Conservation (phyloP, 192 early-diverging fungal genomes). For the Jimgerdemannia lactiflua region DNA sequence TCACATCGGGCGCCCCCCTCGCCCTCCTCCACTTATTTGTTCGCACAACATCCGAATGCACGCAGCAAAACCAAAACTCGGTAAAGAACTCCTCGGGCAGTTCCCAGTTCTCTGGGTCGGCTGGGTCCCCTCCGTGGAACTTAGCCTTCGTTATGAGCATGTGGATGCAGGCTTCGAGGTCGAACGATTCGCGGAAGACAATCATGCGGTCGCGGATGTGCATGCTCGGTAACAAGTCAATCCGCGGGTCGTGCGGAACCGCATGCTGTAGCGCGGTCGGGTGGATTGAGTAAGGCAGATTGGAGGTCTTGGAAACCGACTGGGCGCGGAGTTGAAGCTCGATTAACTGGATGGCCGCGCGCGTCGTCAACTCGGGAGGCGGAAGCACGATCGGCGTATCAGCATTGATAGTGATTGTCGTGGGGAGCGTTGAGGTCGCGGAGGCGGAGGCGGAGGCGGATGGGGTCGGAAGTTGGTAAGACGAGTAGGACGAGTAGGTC, state of each 20-base stretch:
- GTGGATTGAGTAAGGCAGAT: slow-evolving; percentile 13
- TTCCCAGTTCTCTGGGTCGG: slow-evolving; percentile 29
- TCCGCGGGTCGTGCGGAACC: slow-evolving; percentile 37
- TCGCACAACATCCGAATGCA: slow-evolving; percentile 23
- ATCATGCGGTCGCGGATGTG: slow-evolving; percentile 42
- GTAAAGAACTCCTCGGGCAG: slow-evolving; percentile 22
- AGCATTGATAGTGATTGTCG: neutral
- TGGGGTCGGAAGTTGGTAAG: too few species aligned
- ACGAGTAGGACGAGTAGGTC: too few species aligned
- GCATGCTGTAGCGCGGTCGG: slow-evolving; percentile 24
- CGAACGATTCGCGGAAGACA: slow-evolving; percentile 27
- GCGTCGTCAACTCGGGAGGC: neutral
- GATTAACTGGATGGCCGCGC: slow-evolving; percentile 24
- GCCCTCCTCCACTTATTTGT: slow-evolving; percentile 30
- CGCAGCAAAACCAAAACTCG: slow-evolving; percentile 27
- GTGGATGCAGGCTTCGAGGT: slow-evolving; percentile 31
- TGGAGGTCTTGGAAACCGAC: slow-evolving; percentile 11
- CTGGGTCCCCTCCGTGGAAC: slow-evolving; percentile 36
- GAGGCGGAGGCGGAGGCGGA: too few species aligned
- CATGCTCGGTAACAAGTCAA: slow-evolving; percentile 31
- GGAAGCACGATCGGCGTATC: neutral
- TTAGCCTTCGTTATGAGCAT: slow-evolving; percentile 20
- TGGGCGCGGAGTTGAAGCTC: slow-evolving; percentile 30
- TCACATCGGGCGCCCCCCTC: slow-evolving; percentile 5
- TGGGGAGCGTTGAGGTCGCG: neutral